Conservation (phyloP, 306 rosid species). For the Rosa chinensis region DNA sequence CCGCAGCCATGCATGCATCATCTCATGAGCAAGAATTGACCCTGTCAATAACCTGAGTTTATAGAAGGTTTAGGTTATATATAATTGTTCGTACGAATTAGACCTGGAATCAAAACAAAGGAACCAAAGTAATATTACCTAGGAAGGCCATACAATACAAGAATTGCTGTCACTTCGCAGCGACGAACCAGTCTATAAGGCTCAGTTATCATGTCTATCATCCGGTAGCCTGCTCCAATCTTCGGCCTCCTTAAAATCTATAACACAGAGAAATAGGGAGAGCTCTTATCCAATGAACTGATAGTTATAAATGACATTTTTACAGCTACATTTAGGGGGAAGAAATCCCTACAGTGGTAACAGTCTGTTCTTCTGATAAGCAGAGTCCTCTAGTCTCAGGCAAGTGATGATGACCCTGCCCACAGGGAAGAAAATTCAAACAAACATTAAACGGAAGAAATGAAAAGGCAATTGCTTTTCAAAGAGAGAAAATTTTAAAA, state of each 20-base stretch:
- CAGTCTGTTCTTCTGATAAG: conserved; percentile 94
- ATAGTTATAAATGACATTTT: conserved; percentile 2
- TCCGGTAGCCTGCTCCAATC: conserved; percentile 73
- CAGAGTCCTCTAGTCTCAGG: conserved; percentile 99
- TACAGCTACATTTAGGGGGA: conserved; percentile 13
- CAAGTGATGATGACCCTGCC: conserved; percentile 93
- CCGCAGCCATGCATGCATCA: conserved; percentile 99
- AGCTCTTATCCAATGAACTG: conserved; percentile 3
- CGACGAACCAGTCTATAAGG: conserved; percentile 74
- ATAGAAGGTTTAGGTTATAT: conserved; percentile 27
- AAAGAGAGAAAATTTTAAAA: background rate
- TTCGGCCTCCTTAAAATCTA: conserved; percentile 84
- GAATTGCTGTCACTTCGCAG: conserved; percentile 97
- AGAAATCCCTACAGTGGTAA: conserved; percentile 64
- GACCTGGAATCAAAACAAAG: conserved; percentile 6
- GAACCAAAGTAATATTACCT: conserved; percentile 46
- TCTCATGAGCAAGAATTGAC: conserved; percentile 93
- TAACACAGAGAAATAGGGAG: conserved; percentile 10
- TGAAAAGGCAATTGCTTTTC: background rate
- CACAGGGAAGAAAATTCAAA: conserved; percentile 18
- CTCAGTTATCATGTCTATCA: conserved; percentile 87
- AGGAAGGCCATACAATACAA: conserved; percentile 92
- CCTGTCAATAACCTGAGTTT: conserved; percentile 82
- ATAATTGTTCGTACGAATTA: background rate
- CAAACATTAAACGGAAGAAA: background rate